Evolutionary conservation across 192 early-diverging fungal genomes (phyloP).

Genomic region (Entomortierella beljakovae): DNA sequence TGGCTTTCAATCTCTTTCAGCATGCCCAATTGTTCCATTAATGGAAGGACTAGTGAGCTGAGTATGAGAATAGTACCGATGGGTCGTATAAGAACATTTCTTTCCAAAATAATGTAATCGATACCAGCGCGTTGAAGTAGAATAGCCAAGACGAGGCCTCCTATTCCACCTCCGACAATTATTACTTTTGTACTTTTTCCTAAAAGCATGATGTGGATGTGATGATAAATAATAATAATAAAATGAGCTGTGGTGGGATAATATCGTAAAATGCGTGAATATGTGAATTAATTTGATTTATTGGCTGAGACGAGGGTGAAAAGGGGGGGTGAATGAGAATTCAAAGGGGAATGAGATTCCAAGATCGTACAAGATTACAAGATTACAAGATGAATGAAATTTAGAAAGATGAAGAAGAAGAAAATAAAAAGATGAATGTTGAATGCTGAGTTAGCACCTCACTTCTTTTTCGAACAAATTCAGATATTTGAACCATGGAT

Average conservation of each 20-base stretch:
- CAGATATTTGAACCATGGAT: too few species aligned
- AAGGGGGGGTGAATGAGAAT: not conserved
- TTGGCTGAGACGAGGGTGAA: not conserved
- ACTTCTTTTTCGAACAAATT: too few species aligned
- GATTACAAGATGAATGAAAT: not conserved
- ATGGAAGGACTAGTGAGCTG: constrained; percentile 17
- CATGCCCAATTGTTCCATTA: constrained; percentile 31
- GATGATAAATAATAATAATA: too few species aligned
- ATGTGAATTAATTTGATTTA: too few species aligned
- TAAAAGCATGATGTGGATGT: not conserved
- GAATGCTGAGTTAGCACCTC: too few species aligned
- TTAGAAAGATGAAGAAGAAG: not conserved
- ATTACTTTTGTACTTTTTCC: constrained; percentile 9
- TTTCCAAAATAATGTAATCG: constrained; percentile 18
- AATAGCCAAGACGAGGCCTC: constrained; percentile 22
- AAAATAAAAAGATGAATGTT: not conserved
- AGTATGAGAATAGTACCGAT: constrained; percentile 19
- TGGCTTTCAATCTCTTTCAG: constrained; percentile 16
- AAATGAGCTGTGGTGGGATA: too few species aligned
- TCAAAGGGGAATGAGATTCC: not conserved
- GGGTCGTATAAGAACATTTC: constrained; percentile 35
- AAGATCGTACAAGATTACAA: too few species aligned
- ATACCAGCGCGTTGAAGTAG: constrained; percentile 23
- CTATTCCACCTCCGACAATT: constrained; percentile 18
- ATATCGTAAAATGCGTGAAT: not conserved